A percentile compares a stretch with the other conserved stretches of the same genome.
Evolutionary conservation across 192 early-diverging fungal genomes (phyloP).

Genomic region (Rhizophagus clarus): DNA sequence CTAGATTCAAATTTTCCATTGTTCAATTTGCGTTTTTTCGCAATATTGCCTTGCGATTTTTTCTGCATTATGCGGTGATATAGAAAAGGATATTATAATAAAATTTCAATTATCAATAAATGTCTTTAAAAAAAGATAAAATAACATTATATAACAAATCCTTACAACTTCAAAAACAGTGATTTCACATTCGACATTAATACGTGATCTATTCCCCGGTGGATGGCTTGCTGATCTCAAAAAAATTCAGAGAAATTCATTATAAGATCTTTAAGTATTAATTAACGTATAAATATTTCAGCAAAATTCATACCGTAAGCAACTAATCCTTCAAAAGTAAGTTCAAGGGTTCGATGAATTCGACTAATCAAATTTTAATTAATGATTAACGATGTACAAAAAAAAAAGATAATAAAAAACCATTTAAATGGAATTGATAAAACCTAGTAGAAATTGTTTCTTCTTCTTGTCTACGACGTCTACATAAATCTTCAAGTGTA

Average conservation of each 20-base stretch:
- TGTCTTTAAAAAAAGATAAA: neutral
- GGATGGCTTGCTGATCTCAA: neutral
- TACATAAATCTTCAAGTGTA: constrained; percentile 15
- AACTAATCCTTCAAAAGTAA: constrained; percentile 16
- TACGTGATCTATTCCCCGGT: neutral
- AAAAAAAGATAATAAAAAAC: neutral
- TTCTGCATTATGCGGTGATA: neutral
- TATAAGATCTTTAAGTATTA: neutral
- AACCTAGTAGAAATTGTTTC: constrained; percentile 1
- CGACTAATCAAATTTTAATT: neutral
- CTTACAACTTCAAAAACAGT: constrained; percentile 2
- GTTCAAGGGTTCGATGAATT: constrained; percentile 2
- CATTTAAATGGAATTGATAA: no score
- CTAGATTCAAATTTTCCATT: neutral
- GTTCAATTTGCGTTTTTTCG: constrained; percentile 10
- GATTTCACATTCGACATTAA: constrained; percentile 10
- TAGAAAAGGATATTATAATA: neutral
- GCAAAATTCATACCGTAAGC: neutral
- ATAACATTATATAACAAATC: neutral
- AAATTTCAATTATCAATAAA: neutral
- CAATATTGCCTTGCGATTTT: neutral
- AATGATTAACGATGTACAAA: neutral
- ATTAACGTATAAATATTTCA: neutral
- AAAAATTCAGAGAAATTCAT: neutral
- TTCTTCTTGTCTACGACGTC: constrained; percentile 19